phyloP scores from a whole-genome alignment of 176 grass and related monocot species.

The Tuctoria greenei region DNA sequence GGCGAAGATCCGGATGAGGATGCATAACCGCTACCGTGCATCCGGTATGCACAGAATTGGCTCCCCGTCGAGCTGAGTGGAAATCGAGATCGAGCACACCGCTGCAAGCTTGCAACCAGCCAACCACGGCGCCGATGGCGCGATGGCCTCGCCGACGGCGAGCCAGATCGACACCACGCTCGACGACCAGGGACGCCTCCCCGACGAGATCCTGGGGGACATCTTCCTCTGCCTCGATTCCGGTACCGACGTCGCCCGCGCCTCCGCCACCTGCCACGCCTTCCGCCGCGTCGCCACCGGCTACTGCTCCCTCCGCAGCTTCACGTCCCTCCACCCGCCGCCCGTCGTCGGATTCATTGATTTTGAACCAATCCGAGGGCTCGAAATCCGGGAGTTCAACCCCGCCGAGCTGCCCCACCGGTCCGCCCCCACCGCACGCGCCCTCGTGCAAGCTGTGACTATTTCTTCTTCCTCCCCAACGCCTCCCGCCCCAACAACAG shows the following conservation, averaged over 20 bases:
- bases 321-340: background rate
- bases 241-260: background rate
- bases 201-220: background rate
- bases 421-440: no score
- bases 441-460: background rate
- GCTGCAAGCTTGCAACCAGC: no score
- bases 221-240: background rate
- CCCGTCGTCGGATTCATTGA: background rate
- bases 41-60: no score
- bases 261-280: background rate
- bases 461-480: slow-evolving; percentile 16
- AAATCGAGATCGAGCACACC: no score
- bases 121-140: background rate
- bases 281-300: background rate
- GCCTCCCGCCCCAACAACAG: fast-evolving
- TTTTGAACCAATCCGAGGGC: fast-evolving
- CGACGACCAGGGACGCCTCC: no score
- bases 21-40: no score
- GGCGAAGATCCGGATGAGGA: no score
- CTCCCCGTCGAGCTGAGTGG: no score
- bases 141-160: background rate
- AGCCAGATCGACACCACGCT: background rate
- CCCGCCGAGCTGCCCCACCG: background rate
- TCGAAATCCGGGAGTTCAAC: no score
- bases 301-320: background rate